These are phyloP conservation scores for Phellopilus nigrolimitatus DNA, from an alignment of 1,284 basidiomycete species.

Conservation along the genomic window DNA sequence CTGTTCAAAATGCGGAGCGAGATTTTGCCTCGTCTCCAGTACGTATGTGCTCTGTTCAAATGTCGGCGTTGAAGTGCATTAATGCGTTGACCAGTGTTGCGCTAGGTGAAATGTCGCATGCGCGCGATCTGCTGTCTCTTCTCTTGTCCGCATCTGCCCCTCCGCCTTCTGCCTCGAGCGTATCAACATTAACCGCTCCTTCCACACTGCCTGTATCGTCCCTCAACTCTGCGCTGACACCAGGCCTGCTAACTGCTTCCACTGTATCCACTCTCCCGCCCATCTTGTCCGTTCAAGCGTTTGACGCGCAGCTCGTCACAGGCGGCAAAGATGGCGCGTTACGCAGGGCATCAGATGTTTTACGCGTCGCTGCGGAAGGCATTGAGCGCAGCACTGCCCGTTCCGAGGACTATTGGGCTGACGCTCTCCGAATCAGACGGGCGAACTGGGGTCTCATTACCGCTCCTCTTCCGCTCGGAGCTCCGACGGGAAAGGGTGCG, in stretches of 20 bases:
- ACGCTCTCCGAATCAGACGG: slow-evolving; percentile 67
- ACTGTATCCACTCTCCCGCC: slow-evolving; percentile 58
- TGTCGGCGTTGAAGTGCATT: no score
- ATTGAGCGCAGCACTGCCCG: slow-evolving; percentile 58
- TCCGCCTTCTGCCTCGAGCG: slow-evolving; percentile 14
- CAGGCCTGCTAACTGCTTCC: slow-evolving; percentile 53
- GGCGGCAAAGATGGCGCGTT: slow-evolving; percentile 76
- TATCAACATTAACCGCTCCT: slow-evolving; percentile 20
- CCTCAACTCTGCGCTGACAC: slow-evolving; percentile 27
- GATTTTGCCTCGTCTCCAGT: slow-evolving; percentile 67
- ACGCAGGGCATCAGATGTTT: slow-evolving; percentile 62
- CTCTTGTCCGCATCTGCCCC: slow-evolving; percentile 39
- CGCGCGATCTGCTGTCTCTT: slow-evolving; percentile 57
- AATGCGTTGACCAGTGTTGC: slow-evolving; percentile 49
- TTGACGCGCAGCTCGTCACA: slow-evolving; percentile 66
- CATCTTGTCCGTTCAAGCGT: slow-evolving; percentile 65
- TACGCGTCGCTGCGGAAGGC: slow-evolving; percentile 61
- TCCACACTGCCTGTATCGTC: slow-evolving; percentile 23
- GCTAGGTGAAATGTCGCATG: slow-evolving; percentile 71
- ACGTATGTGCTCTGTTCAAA: slow-evolving; percentile 28
- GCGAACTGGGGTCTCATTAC: slow-evolving; percentile 75
- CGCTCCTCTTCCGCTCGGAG: slow-evolving; percentile 65
- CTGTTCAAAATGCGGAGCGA: slow-evolving; percentile 66
- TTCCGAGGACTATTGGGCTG: slow-evolving; percentile 71
- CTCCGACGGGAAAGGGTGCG: slow-evolving; percentile 62